Evolutionary conservation across 768 basidiomycete genomes (phyloP), one percentile per base, ranked within the genome.

Genomic region (Trametes elegans): DNA sequence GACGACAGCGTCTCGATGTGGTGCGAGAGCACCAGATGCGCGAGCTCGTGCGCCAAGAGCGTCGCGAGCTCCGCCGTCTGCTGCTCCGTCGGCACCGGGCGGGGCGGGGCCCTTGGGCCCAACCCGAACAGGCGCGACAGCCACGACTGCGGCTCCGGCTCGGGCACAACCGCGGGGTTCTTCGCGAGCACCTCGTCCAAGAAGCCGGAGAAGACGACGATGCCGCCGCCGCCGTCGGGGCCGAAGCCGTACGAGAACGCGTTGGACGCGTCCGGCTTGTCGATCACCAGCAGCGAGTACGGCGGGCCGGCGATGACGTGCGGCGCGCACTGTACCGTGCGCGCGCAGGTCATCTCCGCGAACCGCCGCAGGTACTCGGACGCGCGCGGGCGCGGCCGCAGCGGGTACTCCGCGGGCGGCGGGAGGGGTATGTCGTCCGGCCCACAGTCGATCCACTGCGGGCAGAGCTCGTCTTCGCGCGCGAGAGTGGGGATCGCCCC

Each of bases 171-270:
- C n/a, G 31, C 23, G 4, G 79, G 72, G 28, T 70, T 68, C 59
- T 77, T 79, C 35, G 81, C 66, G 29, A 97, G 75, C 47, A 98
- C 86, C 50, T 93, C 85, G 66, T 98, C 90, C 44, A 98, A 68
- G 73, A 98, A 92, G 5, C 96, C 96, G 11, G 90, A 91, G 70
- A 92, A 98, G 8, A 99, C 84, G 50, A 98, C 95, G 54, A 99
- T 82, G 6, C 97, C 96, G 54, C 93, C 94, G 0, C 87, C 91
- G 32, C 91, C 89, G 63, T 93, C 84, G 3, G 91, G 88, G 11
- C 93, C 93, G 61, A 98, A 98, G 1, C 96, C 96, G 66, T 95
- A 98, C 1, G 89, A 91, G 69, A 99, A 97, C 1, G 97, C 96
- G 65, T 98, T 99, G 8, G 83, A 79, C 2, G 84, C 76, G 55